Percentiles rank a stretch among this genome's conserved stretches.
Evolutionary conservation across 768 basidiomycete species (phyloP).

Genomic region (Boletus rex-veris): DNA sequence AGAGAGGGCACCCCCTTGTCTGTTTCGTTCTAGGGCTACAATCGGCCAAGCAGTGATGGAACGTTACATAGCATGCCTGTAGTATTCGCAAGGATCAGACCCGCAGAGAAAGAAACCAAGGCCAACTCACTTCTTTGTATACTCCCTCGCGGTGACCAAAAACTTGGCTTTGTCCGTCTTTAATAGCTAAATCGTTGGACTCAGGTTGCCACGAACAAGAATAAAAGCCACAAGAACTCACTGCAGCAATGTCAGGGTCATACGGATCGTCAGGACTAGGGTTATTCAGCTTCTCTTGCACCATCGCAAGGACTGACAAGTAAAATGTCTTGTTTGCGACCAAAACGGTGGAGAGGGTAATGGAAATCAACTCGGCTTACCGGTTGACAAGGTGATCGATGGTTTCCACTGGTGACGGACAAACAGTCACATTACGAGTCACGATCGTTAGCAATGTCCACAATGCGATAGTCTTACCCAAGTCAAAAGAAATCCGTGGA

Average conservation of each 20-base stretch:
- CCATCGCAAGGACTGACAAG: slow-evolving; percentile 59
- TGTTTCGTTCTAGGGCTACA: slow-evolving; percentile 12
- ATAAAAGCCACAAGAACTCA: slow-evolving; percentile 35
- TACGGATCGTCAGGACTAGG: slow-evolving; percentile 87
- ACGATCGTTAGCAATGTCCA: slow-evolving; percentile 4
- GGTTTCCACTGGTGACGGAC: slow-evolving; percentile 71
- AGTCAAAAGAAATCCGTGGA: slow-evolving; percentile 5
- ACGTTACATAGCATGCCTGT: slow-evolving; percentile 23
- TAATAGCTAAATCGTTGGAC: slow-evolving; percentile 45
- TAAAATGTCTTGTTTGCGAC: slow-evolving; percentile 11
- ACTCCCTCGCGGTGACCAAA: slow-evolving; percentile 72
- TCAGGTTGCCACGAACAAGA: neutral
- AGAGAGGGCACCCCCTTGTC: neutral
- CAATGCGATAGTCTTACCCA: neutral
- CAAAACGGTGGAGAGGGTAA: neutral
- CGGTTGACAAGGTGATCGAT: slow-evolving; percentile 66
- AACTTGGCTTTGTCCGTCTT: slow-evolving; percentile 79
- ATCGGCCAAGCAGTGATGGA: neutral
- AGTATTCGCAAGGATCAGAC: slow-evolving; percentile 1
- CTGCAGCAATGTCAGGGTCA: slow-evolving; percentile 82
- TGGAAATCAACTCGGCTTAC: slow-evolving; percentile 35
- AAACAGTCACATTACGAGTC: neutral
- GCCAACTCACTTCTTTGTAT: slow-evolving; percentile 70
- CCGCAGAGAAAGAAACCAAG: neutral
- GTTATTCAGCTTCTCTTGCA: slow-evolving; percentile 85